Conservation (phyloP, 805 yeast genomes). For the Yarrowia porcina region DNA sequence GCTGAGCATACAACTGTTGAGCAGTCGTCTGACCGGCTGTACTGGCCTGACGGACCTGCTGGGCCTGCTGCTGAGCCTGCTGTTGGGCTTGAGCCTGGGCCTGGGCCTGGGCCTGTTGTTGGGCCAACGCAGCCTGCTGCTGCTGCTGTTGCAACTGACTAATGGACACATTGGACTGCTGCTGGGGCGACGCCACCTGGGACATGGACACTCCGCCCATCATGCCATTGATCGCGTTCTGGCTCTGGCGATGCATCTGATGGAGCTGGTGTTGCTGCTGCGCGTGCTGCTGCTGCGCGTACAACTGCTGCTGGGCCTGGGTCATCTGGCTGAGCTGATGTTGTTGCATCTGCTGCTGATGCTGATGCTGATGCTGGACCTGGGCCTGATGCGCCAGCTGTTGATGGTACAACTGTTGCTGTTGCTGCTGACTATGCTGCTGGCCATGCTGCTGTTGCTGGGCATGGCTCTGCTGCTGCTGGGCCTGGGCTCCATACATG, state of each 20-base stretch:
- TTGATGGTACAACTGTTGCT: background rate
- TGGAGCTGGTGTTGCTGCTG: slow-evolving; percentile 18
- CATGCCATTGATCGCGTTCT: slow-evolving; percentile 3
- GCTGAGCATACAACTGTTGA: background rate
- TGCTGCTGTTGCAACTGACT: slow-evolving; percentile 24
- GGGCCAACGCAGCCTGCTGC: slow-evolving; percentile 28
- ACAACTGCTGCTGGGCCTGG: background rate
- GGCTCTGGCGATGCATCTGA: slow-evolving; percentile 2
- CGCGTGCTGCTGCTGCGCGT: slow-evolving; percentile 1
- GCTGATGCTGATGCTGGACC: background rate
- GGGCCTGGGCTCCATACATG: background rate
- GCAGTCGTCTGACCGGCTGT: background rate
- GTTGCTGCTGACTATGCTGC: background rate
- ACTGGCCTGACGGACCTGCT: background rate
- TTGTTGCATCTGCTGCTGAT: slow-evolving; percentile 1
- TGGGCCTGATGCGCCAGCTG: background rate
- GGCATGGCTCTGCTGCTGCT: background rate
- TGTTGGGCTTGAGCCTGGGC: slow-evolving; percentile 20
- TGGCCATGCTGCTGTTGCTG: background rate
- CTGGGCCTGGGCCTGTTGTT: slow-evolving; percentile 29
- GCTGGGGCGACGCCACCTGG: slow-evolving; percentile 10
- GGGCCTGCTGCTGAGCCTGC: slow-evolving; percentile 10
- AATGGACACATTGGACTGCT: background rate
- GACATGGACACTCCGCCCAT: slow-evolving; percentile 14
- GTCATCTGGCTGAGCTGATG: background rate